phyloP scores from a whole-genome alignment of 2,329 filamentous ascomycete species.

The Penicillium glabrum region DNA sequence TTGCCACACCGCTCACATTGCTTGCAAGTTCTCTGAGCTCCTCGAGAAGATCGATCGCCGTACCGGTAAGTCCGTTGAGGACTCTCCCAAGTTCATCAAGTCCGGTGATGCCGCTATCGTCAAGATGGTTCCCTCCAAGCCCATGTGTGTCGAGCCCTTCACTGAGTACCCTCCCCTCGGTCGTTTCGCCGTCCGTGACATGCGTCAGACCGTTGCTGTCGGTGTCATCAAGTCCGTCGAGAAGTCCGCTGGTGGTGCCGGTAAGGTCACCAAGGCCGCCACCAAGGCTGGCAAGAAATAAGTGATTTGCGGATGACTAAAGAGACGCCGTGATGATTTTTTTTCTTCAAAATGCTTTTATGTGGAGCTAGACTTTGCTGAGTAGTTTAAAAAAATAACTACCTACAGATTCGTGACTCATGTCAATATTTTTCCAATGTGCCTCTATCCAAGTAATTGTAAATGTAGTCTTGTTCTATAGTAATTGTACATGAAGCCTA shows the following conservation, averaged over 20 bases:
- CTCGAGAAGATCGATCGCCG: slow-evolving; percentile 99
- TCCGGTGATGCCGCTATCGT: slow-evolving; percentile 99
- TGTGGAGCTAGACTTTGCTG: slow-evolving; percentile 27
- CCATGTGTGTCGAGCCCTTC: slow-evolving; percentile 99
- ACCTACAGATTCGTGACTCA: slow-evolving; percentile 22
- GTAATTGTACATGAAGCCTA: no score
- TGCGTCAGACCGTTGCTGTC: slow-evolving; percentile 53
- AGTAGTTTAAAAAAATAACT: slow-evolving; percentile 20
- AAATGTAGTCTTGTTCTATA: neutral
- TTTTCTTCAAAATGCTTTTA: slow-evolving; percentile 24
- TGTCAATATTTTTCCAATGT: slow-evolving; percentile 5
- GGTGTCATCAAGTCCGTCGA: slow-evolving; percentile 67
- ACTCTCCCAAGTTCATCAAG: slow-evolving; percentile 99
- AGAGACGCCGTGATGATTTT: slow-evolving; percentile 29
- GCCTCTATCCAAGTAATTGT: neutral
- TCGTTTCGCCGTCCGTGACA: slow-evolving; percentile 99
- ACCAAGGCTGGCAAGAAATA: slow-evolving; percentile 73
- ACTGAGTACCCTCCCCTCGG: slow-evolving; percentile 99
- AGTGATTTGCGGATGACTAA: slow-evolving; percentile 36
- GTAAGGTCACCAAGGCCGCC: slow-evolving; percentile 65
- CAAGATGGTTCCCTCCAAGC: slow-evolving; percentile 99
- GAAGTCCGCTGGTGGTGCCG: slow-evolving; percentile 58
- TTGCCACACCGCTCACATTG: slow-evolving; percentile 99
- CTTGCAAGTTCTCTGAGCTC: slow-evolving; percentile 99
- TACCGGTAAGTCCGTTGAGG: slow-evolving; percentile 96